Conservation (phyloP, 2,329 filamentous ascomycete genomes). For the Exophiala sideris region DNA sequence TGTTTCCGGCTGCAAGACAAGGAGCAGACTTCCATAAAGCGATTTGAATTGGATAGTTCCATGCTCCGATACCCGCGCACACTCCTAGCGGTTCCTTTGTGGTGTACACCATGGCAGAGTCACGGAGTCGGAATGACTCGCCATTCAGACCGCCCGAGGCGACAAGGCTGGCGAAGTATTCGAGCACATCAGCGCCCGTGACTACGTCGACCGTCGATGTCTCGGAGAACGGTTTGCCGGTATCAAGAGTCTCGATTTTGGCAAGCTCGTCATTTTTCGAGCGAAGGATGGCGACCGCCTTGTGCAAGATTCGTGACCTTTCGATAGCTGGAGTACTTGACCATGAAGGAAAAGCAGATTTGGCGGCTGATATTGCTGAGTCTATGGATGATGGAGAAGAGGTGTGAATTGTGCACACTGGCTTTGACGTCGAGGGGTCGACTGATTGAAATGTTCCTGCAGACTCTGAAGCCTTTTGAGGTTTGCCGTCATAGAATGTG, state of each 20-base stretch:
- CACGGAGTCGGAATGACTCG: slow-evolving; percentile 69
- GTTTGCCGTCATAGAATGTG: slow-evolving; percentile 72
- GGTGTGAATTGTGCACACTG: slow-evolving; percentile 68
- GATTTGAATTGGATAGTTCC: slow-evolving; percentile 91
- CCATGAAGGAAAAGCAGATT: slow-evolving; percentile 71
- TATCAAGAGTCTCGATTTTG: slow-evolving; percentile 75
- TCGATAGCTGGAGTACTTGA: slow-evolving; percentile 69
- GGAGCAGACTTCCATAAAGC: slow-evolving; percentile 86
- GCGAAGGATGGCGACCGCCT: slow-evolving; percentile 70
- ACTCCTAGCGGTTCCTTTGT: slow-evolving; percentile 78
- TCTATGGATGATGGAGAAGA: slow-evolving; percentile 67
- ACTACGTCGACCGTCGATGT: slow-evolving; percentile 79
- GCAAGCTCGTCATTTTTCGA: slow-evolving; percentile 76
- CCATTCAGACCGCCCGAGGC: slow-evolving; percentile 76
- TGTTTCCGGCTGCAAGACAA: slow-evolving; percentile 80
- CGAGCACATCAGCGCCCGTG: slow-evolving; percentile 79
- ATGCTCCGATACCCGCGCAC: slow-evolving; percentile 82
- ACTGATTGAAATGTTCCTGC: slow-evolving; percentile 66
- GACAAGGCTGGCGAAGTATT: slow-evolving; percentile 79
- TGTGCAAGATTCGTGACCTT: slow-evolving; percentile 73
- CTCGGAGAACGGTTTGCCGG: slow-evolving; percentile 80
- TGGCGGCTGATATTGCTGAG: slow-evolving; percentile 67
- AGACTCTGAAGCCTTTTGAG: slow-evolving; percentile 51
- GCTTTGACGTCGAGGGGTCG: slow-evolving; percentile 67
- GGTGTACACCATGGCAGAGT: slow-evolving; percentile 78